Base-by-base conservation (phyloP, 768 basidiomycete genomes). In the Lentinula sp. region DNA sequence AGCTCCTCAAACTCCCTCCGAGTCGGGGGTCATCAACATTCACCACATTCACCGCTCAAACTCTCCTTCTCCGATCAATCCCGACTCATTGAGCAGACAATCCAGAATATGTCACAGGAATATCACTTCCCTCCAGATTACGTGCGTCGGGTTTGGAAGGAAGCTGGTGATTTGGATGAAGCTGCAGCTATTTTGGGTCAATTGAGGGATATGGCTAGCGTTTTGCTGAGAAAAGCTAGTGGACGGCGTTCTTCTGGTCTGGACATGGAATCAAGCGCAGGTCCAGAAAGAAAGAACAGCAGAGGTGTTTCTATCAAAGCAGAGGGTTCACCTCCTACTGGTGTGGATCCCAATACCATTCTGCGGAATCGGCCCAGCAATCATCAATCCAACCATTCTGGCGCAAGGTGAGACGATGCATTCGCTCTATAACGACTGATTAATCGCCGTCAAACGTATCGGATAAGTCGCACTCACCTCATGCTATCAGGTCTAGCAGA, bases 121-220 rank as follows among this genome's bases (percentile, higher is more conserved):
- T 59, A 59, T 45, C 23, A 35, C 3, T 59, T 59, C 37, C 57
- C 57, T 39, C 57, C 43, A 5, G 57, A 59, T 23, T 59, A 59
- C 49, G 57, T 59, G 1, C 37, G 57, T n/a, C 40, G 15, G 7
- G 32, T 49, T 5, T 59, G 57, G 57, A 59, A 59, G 32, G 23
- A 45, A 15, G 18, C 46, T 10, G 57, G 48, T 4, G 42, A 45
- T 40, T 15, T 59, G 16, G 37, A 59, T 5, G 42, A 48, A 21
- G 57, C 57, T 16, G 57, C 10, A 6, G 57, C 28, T 6, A 45
- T 59, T 18, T 40, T 59, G 34, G 32, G 40, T 23, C 6, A 48
- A 21, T 32, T 59, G 32, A 32, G 32, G 18, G 48, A 59, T 39
- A 15, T 45, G 46, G 43, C 43, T 34, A 31, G 11, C 4, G 4